A percentile compares a stretch with the other conserved stretches of the same genome.
Conservation (phyloP, 345 rosid genomes). For the Reutealis trisperma region DNA sequence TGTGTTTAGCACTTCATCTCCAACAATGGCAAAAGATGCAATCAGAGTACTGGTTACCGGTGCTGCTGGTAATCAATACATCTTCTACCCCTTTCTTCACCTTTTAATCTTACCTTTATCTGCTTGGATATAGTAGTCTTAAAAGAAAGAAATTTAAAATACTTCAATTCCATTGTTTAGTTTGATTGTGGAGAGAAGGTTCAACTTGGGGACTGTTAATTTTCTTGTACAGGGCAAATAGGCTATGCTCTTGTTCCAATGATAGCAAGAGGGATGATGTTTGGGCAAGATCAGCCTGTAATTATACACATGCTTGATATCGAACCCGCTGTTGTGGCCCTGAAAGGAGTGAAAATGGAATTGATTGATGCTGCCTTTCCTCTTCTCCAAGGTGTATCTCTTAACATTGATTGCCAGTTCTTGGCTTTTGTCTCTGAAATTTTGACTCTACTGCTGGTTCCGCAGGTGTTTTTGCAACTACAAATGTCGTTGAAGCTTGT, state of each 20-base stretch:
- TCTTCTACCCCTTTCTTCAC: not conserved
- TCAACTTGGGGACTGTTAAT: constrained; percentile 15
- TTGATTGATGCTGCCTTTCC: constrained; percentile 88
- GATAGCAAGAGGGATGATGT: constrained; percentile 90
- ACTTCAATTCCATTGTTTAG: not conserved
- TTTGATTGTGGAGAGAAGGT: not conserved
- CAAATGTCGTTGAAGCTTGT: constrained; percentile 87
- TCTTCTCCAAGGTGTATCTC: constrained; percentile 67
- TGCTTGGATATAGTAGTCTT: not conserved
- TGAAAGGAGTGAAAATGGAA: constrained; percentile 93
- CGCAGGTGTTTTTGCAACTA: constrained; percentile 86
- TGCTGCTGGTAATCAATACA: constrained; percentile 67
- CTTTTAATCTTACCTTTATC: not conserved
- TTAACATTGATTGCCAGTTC: not conserved
- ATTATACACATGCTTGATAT: constrained; percentile 96
- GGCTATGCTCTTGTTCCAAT: constrained; percentile 95
- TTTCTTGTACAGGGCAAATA: constrained; percentile 67
- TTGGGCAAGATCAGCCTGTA: constrained; percentile 90
- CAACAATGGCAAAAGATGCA: constrained; percentile 75
- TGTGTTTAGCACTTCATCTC: constrained; percentile 3
- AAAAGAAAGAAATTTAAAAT: not conserved
- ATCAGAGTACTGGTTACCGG: constrained; percentile 93
- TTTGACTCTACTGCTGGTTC: not conserved
- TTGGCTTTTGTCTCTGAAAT: not conserved
- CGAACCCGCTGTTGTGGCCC: constrained; percentile 81